Evolutionary conservation across 140 eudicot genomes (phyloP).

Genomic region (Erigeron philadelphicus): DNA sequence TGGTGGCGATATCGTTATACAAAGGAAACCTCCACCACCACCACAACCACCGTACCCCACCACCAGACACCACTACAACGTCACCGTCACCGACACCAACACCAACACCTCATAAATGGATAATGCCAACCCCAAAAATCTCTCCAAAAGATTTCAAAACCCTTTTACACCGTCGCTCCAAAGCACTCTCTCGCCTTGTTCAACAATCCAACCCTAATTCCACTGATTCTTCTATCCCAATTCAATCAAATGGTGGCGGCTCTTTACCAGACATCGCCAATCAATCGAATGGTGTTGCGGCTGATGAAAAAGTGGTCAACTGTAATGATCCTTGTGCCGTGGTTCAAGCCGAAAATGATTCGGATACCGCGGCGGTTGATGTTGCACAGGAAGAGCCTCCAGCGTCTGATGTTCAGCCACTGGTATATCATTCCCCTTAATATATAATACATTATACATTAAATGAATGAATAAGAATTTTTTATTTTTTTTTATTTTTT

Average conservation of each 20-base stretch:
- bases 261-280: no score
- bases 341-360: no score
- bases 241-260: background rate
- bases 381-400: no score
- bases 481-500: no score
- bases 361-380: no score
- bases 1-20: constrained; percentile 88
- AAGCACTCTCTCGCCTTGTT: constrained; percentile 66
- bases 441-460: no score
- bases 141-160: constrained; percentile 57
- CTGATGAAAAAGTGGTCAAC: no score
- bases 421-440: no score
- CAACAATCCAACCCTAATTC: constrained; percentile 36
- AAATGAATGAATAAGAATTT: no score
- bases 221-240: background rate
- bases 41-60: constrained; percentile 26
- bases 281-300: no score
- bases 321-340: no score
- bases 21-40: constrained; percentile 80
- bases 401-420: no score
- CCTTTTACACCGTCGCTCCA: constrained; percentile 69
- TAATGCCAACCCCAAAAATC: constrained; percentile 51
- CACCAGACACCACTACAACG: background rate
- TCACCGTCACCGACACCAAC: background rate
- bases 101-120: constrained; percentile 55